phyloP scores from a whole-genome alignment of 768 basidiomycete genomes.

The Cyclocybe cylindracea region DNA sequence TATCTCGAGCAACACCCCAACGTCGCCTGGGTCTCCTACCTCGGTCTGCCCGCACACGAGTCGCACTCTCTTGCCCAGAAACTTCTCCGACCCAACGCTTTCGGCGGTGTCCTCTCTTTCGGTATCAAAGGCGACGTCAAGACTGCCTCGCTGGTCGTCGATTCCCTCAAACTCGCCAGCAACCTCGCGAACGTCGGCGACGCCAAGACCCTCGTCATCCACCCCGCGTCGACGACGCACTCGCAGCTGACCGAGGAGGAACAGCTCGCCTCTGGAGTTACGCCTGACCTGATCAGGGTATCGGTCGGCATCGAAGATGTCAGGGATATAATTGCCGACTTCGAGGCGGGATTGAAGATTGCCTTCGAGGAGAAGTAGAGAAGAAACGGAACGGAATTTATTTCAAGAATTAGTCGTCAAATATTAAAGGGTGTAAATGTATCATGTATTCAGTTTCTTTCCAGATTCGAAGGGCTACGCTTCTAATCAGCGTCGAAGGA shows the following conservation, averaged over 20 bases:
- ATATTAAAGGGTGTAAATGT: no score
- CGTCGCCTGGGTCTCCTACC: constrained; percentile 79
- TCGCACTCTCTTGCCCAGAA: constrained; percentile 60
- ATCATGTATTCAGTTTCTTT: no score
- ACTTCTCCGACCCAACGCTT: constrained; percentile 54
- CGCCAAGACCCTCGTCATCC: constrained; percentile 81
- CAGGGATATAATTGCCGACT: constrained; percentile 43
- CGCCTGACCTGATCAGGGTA: constrained; percentile 72
- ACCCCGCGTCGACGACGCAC: constrained; percentile 79
- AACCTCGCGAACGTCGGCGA: constrained; percentile 77
- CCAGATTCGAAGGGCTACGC: no score
- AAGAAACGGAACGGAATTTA: no score
- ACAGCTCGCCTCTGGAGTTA: constrained; percentile 66
- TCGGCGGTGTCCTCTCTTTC: constrained; percentile 77
- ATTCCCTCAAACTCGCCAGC: constrained; percentile 69
- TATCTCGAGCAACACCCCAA: constrained; percentile 67
- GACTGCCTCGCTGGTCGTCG: constrained; percentile 62
- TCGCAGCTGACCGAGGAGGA: constrained; percentile 65
- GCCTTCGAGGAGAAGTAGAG: constrained; percentile 14
- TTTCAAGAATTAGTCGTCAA: no score
- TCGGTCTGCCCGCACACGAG: constrained; percentile 63
- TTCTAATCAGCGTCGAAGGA: no score
- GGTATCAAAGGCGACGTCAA: constrained; percentile 63
- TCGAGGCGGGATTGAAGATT: constrained; percentile 35
- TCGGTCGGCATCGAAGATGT: constrained; percentile 44